These are phyloP conservation scores for Globomyces pollinis-pini DNA, from an alignment of 192 early-diverging fungal genomes.

Conservation along the genomic window DNA sequence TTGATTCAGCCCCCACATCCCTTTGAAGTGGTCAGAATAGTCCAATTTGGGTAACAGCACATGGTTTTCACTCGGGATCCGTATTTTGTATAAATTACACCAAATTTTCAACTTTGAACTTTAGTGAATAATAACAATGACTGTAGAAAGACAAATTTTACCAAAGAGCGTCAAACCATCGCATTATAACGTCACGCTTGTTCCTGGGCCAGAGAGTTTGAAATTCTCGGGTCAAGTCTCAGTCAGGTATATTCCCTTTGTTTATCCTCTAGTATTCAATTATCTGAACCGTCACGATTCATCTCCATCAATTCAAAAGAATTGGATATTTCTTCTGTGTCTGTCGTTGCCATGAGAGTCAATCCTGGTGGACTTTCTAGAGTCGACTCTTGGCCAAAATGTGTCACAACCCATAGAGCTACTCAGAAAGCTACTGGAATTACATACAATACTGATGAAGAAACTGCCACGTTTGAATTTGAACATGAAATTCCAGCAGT, in stretches of 20 bases:
- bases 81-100: too few relatives aligned
- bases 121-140: too few relatives aligned
- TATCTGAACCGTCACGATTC: too few relatives aligned
- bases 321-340: constrained; percentile 20
- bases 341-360: constrained; percentile 19
- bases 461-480: constrained; percentile 42
- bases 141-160: constrained; percentile 61
- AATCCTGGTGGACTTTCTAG: background rate
- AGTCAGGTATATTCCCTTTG: too few relatives aligned
- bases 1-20: too few relatives aligned
- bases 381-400: background rate
- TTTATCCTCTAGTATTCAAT: too few relatives aligned
- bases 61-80: too few relatives aligned
- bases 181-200: constrained; percentile 75
- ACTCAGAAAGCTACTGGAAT: constrained; percentile 39
- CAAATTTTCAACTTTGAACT: too few relatives aligned
- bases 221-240: background rate
- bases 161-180: constrained; percentile 76
- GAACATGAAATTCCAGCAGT: constrained; percentile 32
- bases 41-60: too few relatives aligned
- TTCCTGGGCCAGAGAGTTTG: constrained; percentile 37
- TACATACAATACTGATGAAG: constrained; percentile 25
- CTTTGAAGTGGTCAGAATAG: too few relatives aligned
- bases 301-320: constrained; percentile 44
- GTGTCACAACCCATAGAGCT: background rate